Base-by-base conservation (phyloP, 768 basidiomycete species). In the Tulasnella sp. region DNA sequence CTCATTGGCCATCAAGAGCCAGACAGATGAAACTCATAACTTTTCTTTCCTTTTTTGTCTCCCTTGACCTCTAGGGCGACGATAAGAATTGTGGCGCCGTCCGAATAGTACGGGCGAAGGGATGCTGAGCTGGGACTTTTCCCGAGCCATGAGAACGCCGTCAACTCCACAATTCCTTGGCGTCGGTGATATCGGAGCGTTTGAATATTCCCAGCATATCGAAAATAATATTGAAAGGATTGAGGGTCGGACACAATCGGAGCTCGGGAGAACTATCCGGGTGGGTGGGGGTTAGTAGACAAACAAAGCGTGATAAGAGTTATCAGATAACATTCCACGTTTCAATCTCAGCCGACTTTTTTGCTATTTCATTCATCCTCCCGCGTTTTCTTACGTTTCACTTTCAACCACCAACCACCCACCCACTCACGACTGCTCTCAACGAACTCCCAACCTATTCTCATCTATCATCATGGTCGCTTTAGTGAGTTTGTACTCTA, bases 271-370 rank as follows among this genome's bases (percentile, higher is more conserved):
- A 36, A 68, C 9, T 52, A 48, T 16, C 48, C 31, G 58, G 5
- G 27, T 14, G 24, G 24, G 8, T 19, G n/a, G n/a, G n/a, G n/a
- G n/a, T n/a, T n/a, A n/a, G 62, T 68, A 68, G 62, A 68, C 62
- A 68, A 36, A 68, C 62, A 68, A 68, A 36, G 34, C n/a, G 31
- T 27, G 62, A 68, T 68, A 68, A 68, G 62, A 68, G 62, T 68
- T 68, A 68, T 68, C 62, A 68, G 62, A 68, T 68, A 68, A 68
- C 10, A 68, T 10, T 24, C 21, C 56, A 10, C 62, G 34, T 68
- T 68, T 68, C 62, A 68, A 68, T 68, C 62, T 68, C 62, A 68
- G 62, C 62, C 62, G 62, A 68, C 62, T 36, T 68, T 68, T 68
- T 52, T 52, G 52, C 52, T 52, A 52, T 52, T 52, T 52, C 52